Base-by-base conservation (phyloP, 768 basidiomycete genomes). In the Podaxis sp. region DNA sequence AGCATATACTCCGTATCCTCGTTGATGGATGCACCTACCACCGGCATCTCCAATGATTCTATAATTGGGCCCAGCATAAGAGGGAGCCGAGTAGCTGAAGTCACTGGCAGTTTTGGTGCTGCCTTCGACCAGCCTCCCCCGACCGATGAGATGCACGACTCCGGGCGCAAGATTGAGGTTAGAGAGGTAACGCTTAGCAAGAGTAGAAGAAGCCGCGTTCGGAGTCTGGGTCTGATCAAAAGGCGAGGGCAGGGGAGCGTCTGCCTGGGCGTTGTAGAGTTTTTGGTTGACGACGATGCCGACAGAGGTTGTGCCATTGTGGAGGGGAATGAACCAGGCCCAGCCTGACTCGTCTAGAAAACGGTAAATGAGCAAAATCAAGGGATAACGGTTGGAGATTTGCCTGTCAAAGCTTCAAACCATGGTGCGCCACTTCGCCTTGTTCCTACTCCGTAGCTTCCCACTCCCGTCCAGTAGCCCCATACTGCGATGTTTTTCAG, bases 401-500 rank as follows among this genome's bases (percentile, higher is more conserved):
- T 65, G 84, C 90, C 88, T 69, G 82, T 85, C 47, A 91, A 73
- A 4, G 89, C 86, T 71, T 92, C 90, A 65, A 88, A 88, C 82
- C 84, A 86, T 9, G 86, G 86, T 0, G 86, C 79, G 8, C 85
- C 85, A 70, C 83, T 76, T 43, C 86, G 77, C 17, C 69, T 53
- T 2, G 84, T 82, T 46, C 80, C 81, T 25, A 63, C 62, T 3
- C 82, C 83, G 68, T 88, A 92, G 38, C 75, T 76, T 15, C 74
- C 79, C 0, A 80, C 80, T 19, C 79, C 78, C 41, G 70, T 77
- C 89, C 89, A 93, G 67, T 93, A 92, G 3, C 85, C 90, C 90
- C 90, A 93, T 22, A 88, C 77, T 2, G 90, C 90, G 15, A 91
- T 79, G 67, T 93, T 93, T 68, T 84, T 86, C 57, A 93, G 69